phyloP scores from a whole-genome alignment of 2,329 filamentous ascomycete species.

The Ascochyta pisi region DNA sequence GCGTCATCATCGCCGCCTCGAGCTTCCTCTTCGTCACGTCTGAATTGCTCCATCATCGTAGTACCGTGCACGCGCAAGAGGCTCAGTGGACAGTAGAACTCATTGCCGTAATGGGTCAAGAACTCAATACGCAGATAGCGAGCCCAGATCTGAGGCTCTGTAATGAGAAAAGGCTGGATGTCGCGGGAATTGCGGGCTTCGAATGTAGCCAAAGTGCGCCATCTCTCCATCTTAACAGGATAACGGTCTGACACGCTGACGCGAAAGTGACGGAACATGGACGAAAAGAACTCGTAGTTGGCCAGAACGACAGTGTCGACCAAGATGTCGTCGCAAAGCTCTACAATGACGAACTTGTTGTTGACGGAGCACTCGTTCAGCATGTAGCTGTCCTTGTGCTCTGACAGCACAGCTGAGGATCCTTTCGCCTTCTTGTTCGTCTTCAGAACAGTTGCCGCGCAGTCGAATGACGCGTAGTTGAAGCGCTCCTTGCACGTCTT shows the following conservation, averaged over 20 bases:
- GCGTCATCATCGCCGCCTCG: constrained; percentile 67
- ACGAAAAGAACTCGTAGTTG: constrained; percentile 99
- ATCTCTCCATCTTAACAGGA: constrained; percentile 89
- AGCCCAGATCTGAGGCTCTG: constrained; percentile 94
- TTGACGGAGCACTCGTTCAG: constrained; percentile 84
- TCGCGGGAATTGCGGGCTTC: constrained; percentile 92
- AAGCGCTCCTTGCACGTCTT: constrained; percentile 98
- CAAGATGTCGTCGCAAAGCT: constrained; percentile 84
- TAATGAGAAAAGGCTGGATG: constrained; percentile 92
- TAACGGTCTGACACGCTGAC: constrained; percentile 95
- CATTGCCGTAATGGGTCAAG: constrained; percentile 90
- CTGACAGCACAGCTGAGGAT: constrained; percentile 84
- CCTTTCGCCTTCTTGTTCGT: constrained; percentile 87
- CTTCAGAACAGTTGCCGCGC: constrained; percentile 90
- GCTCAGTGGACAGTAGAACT: constrained; percentile 95
- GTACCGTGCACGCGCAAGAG: constrained; percentile 90
- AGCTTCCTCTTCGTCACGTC: constrained; percentile 78
- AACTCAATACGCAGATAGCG: constrained; percentile 93
- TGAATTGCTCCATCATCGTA: constrained; percentile 92
- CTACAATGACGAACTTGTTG: constrained; percentile 94
- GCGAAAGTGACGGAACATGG: constrained; percentile 89
- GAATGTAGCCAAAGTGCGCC: constrained; percentile 86
- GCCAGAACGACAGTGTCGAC: constrained; percentile 97
- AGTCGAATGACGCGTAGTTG: constrained; percentile 97
- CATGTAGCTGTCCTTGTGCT: constrained; percentile 99